Evolutionary conservation across 2,329 filamentous ascomycete genomes (phyloP).

Genomic region (Diaporthe capsici): DNA sequence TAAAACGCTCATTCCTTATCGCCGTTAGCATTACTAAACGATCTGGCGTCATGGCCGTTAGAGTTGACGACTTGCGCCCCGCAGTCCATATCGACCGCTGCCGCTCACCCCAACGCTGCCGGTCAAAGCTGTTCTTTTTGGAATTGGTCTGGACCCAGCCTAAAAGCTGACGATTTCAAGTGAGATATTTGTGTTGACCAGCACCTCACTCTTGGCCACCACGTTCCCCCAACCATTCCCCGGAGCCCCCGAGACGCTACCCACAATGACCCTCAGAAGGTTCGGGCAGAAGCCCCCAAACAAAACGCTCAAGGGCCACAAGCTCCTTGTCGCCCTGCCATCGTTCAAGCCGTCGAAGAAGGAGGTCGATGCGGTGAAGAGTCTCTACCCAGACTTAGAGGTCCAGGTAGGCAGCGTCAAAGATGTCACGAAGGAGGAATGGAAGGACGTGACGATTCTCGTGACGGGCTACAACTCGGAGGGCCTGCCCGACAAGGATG

Average conservation of each 20-base stretch:
- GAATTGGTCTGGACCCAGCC: neutral
- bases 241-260: neutral
- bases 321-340: constrained; percentile 58
- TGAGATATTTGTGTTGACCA: neutral
- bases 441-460: constrained; percentile 63
- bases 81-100: constrained; percentile 1
- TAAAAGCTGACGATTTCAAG: neutral
- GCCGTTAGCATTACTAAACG: constrained; percentile 28
- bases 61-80: constrained; percentile 31
- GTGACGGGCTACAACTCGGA: constrained; percentile 54
- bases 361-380: constrained; percentile 54
- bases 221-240: neutral
- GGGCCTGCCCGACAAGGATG: constrained; percentile 59
- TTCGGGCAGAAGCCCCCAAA: constrained; percentile 46
- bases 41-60: constrained; percentile 22
- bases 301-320: constrained; percentile 61
- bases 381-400: constrained; percentile 60
- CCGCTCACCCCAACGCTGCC: neutral
- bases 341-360: constrained; percentile 50
- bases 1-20: constrained; percentile 2
- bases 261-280: constrained; percentile 34
- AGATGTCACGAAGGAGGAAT: constrained; percentile 54
- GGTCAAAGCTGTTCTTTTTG: neutral
- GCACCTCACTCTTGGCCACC: neutral
- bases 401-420: constrained; percentile 52